phyloP scores from a whole-genome alignment of 208 protist genomes.

The Leptomonas pyrrhocoris region DNA sequence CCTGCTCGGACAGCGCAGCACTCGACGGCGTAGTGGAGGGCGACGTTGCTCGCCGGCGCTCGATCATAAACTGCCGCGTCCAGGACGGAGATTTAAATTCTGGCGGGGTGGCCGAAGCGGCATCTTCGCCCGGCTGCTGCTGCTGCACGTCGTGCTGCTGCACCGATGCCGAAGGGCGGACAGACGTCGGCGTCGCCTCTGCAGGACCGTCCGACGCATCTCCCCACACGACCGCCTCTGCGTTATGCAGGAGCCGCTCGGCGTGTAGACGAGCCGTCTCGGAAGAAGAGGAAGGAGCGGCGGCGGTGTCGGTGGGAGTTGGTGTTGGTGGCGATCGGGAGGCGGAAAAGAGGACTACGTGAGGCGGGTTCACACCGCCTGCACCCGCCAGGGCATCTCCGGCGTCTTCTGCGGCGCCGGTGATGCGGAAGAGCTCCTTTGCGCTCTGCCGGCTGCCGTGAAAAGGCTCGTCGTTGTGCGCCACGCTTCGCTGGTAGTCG shows the following conservation, averaged over 20 bases:
- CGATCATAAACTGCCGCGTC: neutral
- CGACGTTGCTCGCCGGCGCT: neutral
- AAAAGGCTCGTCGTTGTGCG: neutral
- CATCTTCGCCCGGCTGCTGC: neutral
- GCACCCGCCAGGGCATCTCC: neutral
- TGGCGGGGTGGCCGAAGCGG: neutral
- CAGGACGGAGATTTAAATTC: neutral
- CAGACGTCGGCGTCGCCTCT: neutral
- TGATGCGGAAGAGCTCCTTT: neutral
- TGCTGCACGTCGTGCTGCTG: neutral
- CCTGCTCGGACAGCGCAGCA: slow-evolving; percentile 9
- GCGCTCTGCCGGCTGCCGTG: neutral
- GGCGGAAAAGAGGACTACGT: slow-evolving; percentile 24
- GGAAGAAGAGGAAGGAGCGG: neutral
- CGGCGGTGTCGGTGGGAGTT: neutral
- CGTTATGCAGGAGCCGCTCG: slow-evolving; percentile 17
- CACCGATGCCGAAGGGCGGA: neutral
- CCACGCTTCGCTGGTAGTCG: slow-evolving; percentile 27
- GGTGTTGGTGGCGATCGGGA: neutral
- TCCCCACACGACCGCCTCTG: slow-evolving; percentile 13
- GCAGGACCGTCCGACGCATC: neutral
- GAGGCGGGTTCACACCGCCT: neutral
- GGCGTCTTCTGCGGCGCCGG: neutral
- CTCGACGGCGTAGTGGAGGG: neutral
- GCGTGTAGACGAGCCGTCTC: slow-evolving; percentile 4